phyloP scores from a whole-genome alignment of 768 basidiomycete genomes.

The Termitomyces sp. region DNA sequence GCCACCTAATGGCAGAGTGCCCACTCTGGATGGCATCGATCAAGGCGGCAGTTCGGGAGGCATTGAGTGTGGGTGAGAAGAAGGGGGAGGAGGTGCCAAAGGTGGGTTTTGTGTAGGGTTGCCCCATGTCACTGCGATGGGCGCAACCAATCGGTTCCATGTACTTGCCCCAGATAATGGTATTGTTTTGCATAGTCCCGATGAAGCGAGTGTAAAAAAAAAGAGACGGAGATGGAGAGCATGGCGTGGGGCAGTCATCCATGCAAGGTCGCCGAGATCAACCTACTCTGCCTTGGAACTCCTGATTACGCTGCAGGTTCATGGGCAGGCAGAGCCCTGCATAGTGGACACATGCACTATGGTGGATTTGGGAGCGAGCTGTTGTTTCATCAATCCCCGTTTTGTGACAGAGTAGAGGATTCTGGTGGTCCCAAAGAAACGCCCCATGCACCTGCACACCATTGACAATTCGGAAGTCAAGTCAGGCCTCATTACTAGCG shows the following conservation, averaged over 20 bases:
- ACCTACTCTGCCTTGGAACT: background rate
- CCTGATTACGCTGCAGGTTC: background rate
- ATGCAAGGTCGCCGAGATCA: background rate
- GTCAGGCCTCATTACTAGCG: background rate
- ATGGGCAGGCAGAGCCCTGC: background rate
- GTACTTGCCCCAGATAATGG: background rate
- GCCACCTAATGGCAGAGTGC: background rate
- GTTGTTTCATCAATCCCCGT: background rate
- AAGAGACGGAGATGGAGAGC: background rate
- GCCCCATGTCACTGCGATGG: background rate
- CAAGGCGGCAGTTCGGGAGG: background rate
- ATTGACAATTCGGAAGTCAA: background rate
- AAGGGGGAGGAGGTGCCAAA: background rate
- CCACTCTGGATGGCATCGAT: background rate
- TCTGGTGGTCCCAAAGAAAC: background rate
- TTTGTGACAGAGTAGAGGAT: background rate
- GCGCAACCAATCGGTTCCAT: background rate
- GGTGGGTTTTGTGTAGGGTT: background rate
- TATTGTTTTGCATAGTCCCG: background rate
- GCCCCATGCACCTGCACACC: background rate
- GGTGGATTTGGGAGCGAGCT: background rate
- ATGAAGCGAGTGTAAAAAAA: background rate
- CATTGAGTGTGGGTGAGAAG: background rate
- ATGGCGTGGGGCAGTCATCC: background rate
- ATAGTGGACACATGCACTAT: background rate